Evolutionary conservation across 2,329 filamentous ascomycete species (phyloP), one percentile per base, ranked within the genome.

Genomic region (Microascus cirrosus): DNA sequence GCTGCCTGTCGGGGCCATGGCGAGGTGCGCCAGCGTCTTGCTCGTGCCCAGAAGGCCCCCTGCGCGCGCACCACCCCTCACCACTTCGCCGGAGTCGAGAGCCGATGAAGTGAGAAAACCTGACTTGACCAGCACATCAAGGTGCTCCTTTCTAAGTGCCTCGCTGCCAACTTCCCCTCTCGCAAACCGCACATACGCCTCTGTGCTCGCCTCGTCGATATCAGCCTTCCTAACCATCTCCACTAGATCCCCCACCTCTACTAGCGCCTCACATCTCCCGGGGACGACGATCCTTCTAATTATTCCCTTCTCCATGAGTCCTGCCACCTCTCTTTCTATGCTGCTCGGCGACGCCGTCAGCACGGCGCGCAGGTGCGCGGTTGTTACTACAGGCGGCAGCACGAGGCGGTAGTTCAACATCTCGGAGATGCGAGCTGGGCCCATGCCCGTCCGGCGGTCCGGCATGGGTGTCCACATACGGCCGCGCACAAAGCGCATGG

Each of bases 381-480:
- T 69, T 0, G 83, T 86, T 5, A 87, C 82, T 24, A 90, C 73
- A 0, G 82, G 83, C 11, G 88, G 85, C 45, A 89, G 68, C 15
- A 70, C 70, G 35, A 69, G 71, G 20, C 86, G 77, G 65, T 81
- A 84, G 61, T 84, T 82, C 56, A 90, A 74, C 18, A 87, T 71
- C 64, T 86, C 80, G 2, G 85, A 75, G 15, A 84, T 82, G 12
- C 84, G 76, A 22, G 78, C 80, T 5, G 83, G 85, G 63, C 77
- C 80, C 77, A 90, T 83, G 24, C 86, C 85, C 0, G 78, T 73
- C 10, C 72, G 73, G 52, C 71, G 72, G 22, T 77, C 74, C 2
- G 86, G 86, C 12, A 90, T 73, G 1, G 79, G 72, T 45, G 76
- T 78, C 71, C 89, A 90, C 79, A 87, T 88, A 64, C 72, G 75